A percentile compares a stretch with the other conserved stretches of the same genome.
Conservation (phyloP, 257 asterid species). For the Plantago ovata region DNA sequence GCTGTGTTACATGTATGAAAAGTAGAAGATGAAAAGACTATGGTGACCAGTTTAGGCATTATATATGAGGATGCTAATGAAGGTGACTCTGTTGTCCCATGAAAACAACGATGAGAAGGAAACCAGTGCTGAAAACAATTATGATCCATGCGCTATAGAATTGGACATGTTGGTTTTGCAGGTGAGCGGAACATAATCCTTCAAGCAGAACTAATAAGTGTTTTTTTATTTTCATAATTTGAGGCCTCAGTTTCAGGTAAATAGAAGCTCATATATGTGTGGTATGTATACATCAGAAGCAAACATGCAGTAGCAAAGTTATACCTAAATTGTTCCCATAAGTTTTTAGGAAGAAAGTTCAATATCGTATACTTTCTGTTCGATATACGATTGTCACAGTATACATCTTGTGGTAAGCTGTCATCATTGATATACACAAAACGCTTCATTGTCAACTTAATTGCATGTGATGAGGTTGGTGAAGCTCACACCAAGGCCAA, state of each 20-base stretch:
- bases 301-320: constrained; percentile 11
- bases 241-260: constrained; percentile 1
- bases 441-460: constrained; percentile 71
- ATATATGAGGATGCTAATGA: neutral
- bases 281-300: constrained; percentile 10
- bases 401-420: constrained; percentile 54
- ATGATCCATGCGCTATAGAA: neutral
- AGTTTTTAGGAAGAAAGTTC: constrained; percentile 96
- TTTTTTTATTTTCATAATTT: constrained; percentile 2
- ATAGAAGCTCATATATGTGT: neutral
- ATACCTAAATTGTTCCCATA: constrained; percentile 99
- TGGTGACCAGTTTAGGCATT: neutral
- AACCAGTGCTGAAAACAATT: neutral
- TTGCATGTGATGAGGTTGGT: constrained; percentile 23
- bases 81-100: neutral
- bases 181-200: neutral
- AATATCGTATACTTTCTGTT: constrained; percentile 87
- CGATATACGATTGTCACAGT: constrained; percentile 91
- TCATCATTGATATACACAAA: constrained; percentile 83
- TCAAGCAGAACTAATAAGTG: constrained; percentile 4
- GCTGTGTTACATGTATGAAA: neutral
- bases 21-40: neutral
- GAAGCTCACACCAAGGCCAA: constrained; percentile 27
- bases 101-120: too few species aligned
- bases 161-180: neutral